Evolutionary conservation across 352 stramenopile species (phyloP), one percentile per base, ranked within the genome.

Genomic region (Phytophthora vignae): DNA sequence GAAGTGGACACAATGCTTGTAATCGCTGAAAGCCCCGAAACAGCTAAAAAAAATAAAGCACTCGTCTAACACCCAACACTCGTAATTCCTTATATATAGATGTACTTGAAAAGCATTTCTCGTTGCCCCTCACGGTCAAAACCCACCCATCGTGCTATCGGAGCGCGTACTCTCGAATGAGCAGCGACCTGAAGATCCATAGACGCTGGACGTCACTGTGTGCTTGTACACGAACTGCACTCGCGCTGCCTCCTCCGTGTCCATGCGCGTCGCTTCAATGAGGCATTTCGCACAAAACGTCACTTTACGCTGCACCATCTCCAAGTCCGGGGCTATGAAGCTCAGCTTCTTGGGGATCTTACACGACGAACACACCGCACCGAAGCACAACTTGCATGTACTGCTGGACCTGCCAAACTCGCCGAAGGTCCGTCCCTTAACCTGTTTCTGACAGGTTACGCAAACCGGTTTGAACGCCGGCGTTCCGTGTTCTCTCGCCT

Each of bases 281-380:
- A 79, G 57, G 55, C 77, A 84, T 38, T 55, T 55, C 11, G 56
- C 48, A 31, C 77, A 84, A 63, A 84, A 81, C 19, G 49, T 60
- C 40, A 78, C 54, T 36, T 73, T 74, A 1, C 56, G 52, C 22
- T 63, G 66, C 4, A 10, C 36, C 8, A 78, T 49, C 27, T 67
- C 46, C 15, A 74, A 55, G 55, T 74, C 61, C 1, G 55, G 60
- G 2, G 55, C 67, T 29, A 74, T 70, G 46, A 74, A 78, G 42
- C 71, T 77, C 44, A 77, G 31, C 19, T 77, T 74, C 59, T 73
- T 73, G 29, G 38, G 29, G 10, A 77, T 33, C 27, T 71, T 74
- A 36, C 71, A 78, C 10, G 50, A 60, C 2, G 31, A 19, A 17
- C 66, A 78, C 10, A 78, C 22, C 1, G 53, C 4, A 4, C 60